Conservation (phyloP, 257 asterid species). For the Nicotiana attenuata region DNA sequence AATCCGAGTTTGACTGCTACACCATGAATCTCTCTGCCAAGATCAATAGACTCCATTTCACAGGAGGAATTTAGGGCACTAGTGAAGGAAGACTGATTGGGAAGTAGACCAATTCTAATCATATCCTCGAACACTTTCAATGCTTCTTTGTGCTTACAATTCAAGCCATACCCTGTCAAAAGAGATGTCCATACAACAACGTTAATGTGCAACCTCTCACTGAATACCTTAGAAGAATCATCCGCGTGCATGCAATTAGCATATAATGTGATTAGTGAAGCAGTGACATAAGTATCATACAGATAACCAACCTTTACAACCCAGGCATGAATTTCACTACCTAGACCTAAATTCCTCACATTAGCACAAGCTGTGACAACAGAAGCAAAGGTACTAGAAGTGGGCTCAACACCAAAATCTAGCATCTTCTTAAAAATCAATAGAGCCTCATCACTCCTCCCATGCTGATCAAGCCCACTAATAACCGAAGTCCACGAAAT, state of each 20-base stretch:
- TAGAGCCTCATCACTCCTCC: constrained; percentile 62
- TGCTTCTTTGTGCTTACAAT: constrained; percentile 51
- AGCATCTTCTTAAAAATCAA: constrained; percentile 46
- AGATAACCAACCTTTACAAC: constrained; percentile 48
- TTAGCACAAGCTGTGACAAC: constrained; percentile 66
- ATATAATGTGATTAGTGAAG: constrained; percentile 66
- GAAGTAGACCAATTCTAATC: constrained; percentile 52
- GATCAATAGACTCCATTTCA: constrained; percentile 50
- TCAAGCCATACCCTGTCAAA: constrained; percentile 67
- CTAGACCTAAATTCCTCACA: constrained; percentile 29
- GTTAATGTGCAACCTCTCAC: constrained; percentile 47
- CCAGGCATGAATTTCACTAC: constrained; percentile 59
- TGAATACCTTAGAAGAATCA: constrained; percentile 41
- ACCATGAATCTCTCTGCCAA: constrained; percentile 62
- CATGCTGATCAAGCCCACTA: constrained; percentile 68
- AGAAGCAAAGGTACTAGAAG: constrained; percentile 56
- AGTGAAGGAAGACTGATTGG: constrained; percentile 83
- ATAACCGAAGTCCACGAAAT: constrained; percentile 83
- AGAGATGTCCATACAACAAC: constrained; percentile 92
- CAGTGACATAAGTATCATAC: constrained; percentile 44
- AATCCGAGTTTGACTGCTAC: constrained; percentile 62
- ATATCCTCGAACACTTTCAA: constrained; percentile 45
- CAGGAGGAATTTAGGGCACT: constrained; percentile 72
- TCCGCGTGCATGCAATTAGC: constrained; percentile 55
- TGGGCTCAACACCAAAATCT: constrained; percentile 43